Conservation (phyloP, 306 rosid genomes). For the Lotus japonicus region DNA sequence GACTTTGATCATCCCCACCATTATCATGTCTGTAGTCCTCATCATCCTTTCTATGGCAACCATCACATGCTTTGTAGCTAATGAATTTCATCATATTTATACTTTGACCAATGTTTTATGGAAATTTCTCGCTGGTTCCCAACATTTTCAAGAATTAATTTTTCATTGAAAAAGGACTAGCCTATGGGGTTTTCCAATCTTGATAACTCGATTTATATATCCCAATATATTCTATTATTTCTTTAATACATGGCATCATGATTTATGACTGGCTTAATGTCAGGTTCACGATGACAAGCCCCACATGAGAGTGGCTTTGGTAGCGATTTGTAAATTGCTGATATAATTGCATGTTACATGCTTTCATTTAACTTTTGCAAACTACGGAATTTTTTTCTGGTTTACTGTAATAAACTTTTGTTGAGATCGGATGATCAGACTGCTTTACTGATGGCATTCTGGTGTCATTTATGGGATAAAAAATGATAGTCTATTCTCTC, state of each 20-base stretch:
- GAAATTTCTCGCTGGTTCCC: too few relatives aligned
- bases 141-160: not conserved
- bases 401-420: not conserved
- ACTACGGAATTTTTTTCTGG: not conserved
- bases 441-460: not conserved
- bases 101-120: too few relatives aligned
- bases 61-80: too few relatives aligned
- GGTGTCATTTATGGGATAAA: not conserved
- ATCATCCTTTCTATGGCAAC: not conserved
- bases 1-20: not conserved
- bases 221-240: not conserved
- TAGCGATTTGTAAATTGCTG: not conserved
- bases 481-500: conserved; percentile 6
- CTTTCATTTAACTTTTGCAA: too few relatives aligned
- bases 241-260: not conserved
- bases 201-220: not conserved
- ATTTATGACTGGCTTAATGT: not conserved
- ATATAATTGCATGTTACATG: not conserved
- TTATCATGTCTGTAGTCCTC: not conserved
- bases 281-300: not conserved
- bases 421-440: not conserved
- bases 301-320: not conserved
- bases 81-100: too few relatives aligned
- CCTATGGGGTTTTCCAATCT: not conserved
- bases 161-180: not conserved